These are phyloP conservation scores for Magnusiomyces paraingens DNA, from an alignment of 1,139 yeast genomes.

Conservation along the genomic window DNA sequence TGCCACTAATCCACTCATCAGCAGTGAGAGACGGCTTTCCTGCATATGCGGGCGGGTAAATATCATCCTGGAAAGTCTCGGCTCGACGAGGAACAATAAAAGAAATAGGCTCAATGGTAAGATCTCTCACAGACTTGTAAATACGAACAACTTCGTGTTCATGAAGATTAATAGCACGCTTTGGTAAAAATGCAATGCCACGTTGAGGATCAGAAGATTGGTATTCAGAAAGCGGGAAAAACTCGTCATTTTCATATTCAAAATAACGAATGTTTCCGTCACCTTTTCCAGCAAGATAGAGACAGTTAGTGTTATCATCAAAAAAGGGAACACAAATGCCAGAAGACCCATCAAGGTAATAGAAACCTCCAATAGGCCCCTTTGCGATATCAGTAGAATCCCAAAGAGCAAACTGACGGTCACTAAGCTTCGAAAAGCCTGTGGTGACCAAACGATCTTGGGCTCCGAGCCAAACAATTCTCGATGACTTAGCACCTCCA, in stretches of 20 bases:
- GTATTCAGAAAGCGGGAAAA: slow-evolving; percentile 77
- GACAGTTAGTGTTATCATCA: slow-evolving; percentile 71
- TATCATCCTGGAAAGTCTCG: slow-evolving; percentile 86
- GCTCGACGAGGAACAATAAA: slow-evolving; percentile 91
- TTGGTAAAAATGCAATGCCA: slow-evolving; percentile 89
- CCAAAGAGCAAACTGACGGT: slow-evolving; percentile 95
- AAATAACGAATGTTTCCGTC: slow-evolving; percentile 95
- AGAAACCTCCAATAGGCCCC: slow-evolving; percentile 87
- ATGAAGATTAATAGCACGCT: slow-evolving; percentile 64
- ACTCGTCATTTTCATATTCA: slow-evolving; percentile 70
- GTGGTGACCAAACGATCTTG: slow-evolving; percentile 82
- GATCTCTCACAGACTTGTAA: slow-evolving; percentile 80
- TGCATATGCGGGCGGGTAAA: slow-evolving; percentile 88
- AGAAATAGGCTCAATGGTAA: slow-evolving; percentile 78
- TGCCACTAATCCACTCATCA: slow-evolving; percentile 72
- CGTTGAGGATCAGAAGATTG: slow-evolving; percentile 90
- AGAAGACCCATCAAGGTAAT: slow-evolving; percentile 79
- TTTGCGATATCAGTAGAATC: slow-evolving; percentile 62
- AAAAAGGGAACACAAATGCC: slow-evolving; percentile 90
- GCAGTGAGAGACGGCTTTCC: slow-evolving; percentile 70
- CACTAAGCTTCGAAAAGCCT: slow-evolving; percentile 90
- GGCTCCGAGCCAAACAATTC: slow-evolving; percentile 87
- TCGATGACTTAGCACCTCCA: slow-evolving; percentile 82
- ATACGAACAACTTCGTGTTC: slow-evolving; percentile 80
- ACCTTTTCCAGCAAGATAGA: slow-evolving; percentile 94